Evolutionary conservation across 1,284 basidiomycete species (phyloP).

Genomic region (Ustilago xerochloae): DNA sequence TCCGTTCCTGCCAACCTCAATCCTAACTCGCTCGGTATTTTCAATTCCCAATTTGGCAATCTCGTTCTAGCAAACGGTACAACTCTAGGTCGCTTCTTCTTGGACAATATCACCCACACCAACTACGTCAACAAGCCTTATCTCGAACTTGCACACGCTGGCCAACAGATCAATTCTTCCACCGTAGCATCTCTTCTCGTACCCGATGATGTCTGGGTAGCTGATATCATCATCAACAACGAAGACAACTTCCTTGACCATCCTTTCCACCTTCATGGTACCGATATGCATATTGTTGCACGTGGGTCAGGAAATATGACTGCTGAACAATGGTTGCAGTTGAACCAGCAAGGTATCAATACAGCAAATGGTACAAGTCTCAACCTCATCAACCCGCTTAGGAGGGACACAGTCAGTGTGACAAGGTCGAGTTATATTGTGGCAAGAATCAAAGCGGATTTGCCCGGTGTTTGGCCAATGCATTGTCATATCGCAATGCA

Average conservation of each 20-base stretch:
- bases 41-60: conserved; percentile 44
- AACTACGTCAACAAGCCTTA: conserved; percentile 63
- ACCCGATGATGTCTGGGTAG: conserved; percentile 43
- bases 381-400: conserved; percentile 66
- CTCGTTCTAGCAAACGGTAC: conserved; percentile 35
- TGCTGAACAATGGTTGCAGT: conserved; percentile 15
- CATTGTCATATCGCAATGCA: conserved; percentile 62
- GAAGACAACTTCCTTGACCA: conserved; percentile 63
- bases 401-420: conserved; percentile 69
- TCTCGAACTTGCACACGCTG: conserved; percentile 42
- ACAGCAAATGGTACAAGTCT: no score
- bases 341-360: conserved; percentile 23
- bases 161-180: conserved; percentile 27
- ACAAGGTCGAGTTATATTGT: conserved; percentile 51
- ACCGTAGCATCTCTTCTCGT: conserved; percentile 36
- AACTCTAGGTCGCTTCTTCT: conserved; percentile 42
- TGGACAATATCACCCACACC: conserved; percentile 43
- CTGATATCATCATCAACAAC: conserved; percentile 68
- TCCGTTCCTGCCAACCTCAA: conserved; percentile 24
- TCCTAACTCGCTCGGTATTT: conserved; percentile 30
- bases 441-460: conserved; percentile 50
- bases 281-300: conserved; percentile 61
- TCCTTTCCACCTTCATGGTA: conserved; percentile 61
- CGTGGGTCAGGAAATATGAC: conserved; percentile 64
- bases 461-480: conserved; percentile 53